phyloP scores from a whole-genome alignment of 1,284 basidiomycete species.

The Microstroma glucosiphilum region DNA sequence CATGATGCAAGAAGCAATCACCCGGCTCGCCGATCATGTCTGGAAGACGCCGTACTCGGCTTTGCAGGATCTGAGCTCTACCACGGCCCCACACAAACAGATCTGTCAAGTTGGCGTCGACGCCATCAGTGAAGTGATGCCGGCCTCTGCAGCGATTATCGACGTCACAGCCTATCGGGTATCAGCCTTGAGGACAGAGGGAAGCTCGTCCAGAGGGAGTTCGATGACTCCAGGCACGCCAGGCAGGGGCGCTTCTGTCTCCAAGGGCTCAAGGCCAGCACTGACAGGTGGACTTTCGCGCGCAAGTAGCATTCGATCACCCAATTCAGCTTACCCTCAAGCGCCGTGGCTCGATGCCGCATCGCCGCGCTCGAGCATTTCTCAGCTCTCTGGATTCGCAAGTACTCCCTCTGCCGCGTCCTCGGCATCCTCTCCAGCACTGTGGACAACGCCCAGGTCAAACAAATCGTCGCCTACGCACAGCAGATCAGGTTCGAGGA shows the following conservation, averaged over 20 bases:
- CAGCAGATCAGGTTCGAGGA: background rate
- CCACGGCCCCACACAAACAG: background rate
- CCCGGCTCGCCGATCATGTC: background rate
- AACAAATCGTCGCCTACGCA: background rate
- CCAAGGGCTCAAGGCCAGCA: too few species aligned
- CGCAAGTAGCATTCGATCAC: background rate
- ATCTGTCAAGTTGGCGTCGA: background rate
- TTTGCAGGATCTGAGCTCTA: background rate
- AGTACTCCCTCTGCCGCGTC: background rate
- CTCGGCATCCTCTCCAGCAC: background rate
- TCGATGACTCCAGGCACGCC: too few species aligned
- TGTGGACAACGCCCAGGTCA: background rate
- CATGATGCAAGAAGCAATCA: background rate
- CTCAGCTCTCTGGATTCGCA: background rate
- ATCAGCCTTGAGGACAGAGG: background rate
- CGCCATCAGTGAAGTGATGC: background rate
- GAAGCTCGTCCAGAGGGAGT: background rate
- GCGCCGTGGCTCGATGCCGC: background rate
- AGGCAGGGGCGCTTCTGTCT: too few species aligned
- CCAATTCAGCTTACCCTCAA: background rate
- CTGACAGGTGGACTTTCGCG: background rate
- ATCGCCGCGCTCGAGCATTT: background rate
- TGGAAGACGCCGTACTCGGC: background rate
- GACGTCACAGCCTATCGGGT: background rate
- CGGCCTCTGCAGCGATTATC: constrained; percentile 2